Evolutionary conservation across 108 stramenopile species (phyloP), one percentile per base, ranked within the genome.

Genomic region (Skeletonema marinoi): DNA sequence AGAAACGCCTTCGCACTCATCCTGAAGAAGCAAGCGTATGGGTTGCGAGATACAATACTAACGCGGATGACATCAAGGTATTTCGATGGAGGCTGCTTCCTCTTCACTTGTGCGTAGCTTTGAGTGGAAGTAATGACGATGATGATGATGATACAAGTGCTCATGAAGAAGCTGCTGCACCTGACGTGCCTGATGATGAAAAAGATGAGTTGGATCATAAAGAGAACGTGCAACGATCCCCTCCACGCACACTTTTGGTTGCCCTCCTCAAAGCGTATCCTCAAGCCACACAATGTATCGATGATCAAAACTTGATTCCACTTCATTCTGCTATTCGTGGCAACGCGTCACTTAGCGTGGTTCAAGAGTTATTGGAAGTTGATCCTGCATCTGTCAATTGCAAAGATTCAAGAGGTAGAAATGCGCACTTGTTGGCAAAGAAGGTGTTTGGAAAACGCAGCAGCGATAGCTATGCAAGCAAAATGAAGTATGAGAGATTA

Each of bases 281-380:
- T 48, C 68, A 68, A 31, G 79, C 73, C 10, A 80, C 79, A 2
- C 66, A 68, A 58, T 80, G 62, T 30, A 36, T 25, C 19, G 80
- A 80, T 59, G 80, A 80, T 80, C 73, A 74, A 36, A 62, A 68
- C 54, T 62, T 80, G 63, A 80, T 74, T 33, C 80, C 80, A 30
- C 80, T 80, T 16, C 80, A 80, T 58, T 46, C 68, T 19, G 66
- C 68, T 29, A 80, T 80, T 19, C 80, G 80, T 29, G 66, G 80
- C 16, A 66, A 80, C 42, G 54, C 73, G 17, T 74, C 80, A 21
- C 32, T 70, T 2, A 2, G 31, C 17, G 32, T 80, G 11, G 66
- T 80, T 21, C 6, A 69, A 50, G 60, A 68, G 12, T 51, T 80
- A 3, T 42, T 74, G 12, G 54, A 80, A 21, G 73, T 32, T 1